A percentile compares a stretch with the other conserved stretches of the same genome.
Conservation (phyloP, 208 protist genomes). For the Crithidia bombi region DNA sequence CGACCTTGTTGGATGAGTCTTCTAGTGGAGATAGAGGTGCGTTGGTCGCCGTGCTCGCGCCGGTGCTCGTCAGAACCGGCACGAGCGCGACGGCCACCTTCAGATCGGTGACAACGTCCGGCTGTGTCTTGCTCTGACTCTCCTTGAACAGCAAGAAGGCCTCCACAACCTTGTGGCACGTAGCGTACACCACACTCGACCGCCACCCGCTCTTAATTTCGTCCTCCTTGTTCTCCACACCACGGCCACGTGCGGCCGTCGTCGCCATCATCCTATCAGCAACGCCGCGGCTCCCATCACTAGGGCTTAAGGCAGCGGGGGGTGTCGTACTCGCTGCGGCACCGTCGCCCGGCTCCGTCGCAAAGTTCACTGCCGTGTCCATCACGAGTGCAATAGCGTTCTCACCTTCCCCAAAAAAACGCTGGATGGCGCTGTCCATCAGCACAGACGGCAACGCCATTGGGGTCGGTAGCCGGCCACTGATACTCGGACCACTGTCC, state of each 20-base stretch:
- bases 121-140: not conserved
- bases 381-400: slow-evolving; percentile 43
- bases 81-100: slow-evolving; percentile 29
- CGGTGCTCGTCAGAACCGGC: not conserved
- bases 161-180: slow-evolving; percentile 23
- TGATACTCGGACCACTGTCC: not conserved
- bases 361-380: slow-evolving; percentile 21
- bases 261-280: not conserved
- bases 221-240: not conserved
- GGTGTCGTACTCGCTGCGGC: not conserved
- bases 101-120: not conserved
- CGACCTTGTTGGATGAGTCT: not conserved
- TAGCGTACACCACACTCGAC: slow-evolving; percentile 12
- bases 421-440: slow-evolving; percentile 20
- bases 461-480: not conserved
- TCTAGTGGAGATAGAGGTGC: not conserved
- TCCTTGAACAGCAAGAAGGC: slow-evolving; percentile 18
- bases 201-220: not conserved
- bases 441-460: slow-evolving; percentile 35
- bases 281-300: not conserved
- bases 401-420: slow-evolving; percentile 40
- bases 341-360: not conserved
- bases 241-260: not conserved
- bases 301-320: not conserved
- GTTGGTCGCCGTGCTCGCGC: not conserved